phyloP scores from a whole-genome alignment of 1,139 yeast species.

The Hyphopichia pseudoburtonii region DNA sequence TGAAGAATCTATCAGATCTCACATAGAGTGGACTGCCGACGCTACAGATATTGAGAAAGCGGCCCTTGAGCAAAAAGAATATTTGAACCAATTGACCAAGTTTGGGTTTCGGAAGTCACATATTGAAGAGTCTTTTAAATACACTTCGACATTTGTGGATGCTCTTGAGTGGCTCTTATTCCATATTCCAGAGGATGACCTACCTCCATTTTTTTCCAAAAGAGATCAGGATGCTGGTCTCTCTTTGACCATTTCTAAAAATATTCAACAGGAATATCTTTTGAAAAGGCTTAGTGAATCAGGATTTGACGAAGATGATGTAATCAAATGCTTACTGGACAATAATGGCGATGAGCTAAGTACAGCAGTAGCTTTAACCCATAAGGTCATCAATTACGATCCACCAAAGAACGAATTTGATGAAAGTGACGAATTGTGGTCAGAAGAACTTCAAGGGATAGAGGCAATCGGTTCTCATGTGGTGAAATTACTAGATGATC shows the following conservation, averaged over 20 bases:
- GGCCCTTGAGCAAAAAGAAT: constrained; percentile 13
- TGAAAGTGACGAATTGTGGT: constrained; percentile 54
- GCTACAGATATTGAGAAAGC: constrained; percentile 10
- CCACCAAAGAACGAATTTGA: constrained; percentile 9
- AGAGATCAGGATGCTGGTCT: constrained; percentile 48
- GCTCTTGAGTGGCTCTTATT: constrained; percentile 81
- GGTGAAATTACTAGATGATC: constrained; percentile 18
- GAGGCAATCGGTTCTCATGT: constrained; percentile 47
- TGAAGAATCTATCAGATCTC: constrained; percentile 53
- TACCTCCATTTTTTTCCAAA: constrained; percentile 60
- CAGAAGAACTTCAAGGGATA: constrained; percentile 74
- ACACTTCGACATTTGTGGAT: constrained; percentile 52
- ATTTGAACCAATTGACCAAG: constrained; percentile 23
- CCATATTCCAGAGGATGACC: constrained; percentile 91
- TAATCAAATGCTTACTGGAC: constrained; percentile 46
- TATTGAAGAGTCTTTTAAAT: constrained; percentile 67
- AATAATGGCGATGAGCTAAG: constrained; percentile 46
- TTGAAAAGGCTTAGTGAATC: constrained; percentile 59
- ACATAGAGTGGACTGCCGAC: constrained; percentile 52
- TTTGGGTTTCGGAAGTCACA: constrained; percentile 75
- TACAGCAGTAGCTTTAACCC: constrained; percentile 55
- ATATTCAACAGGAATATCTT: constrained; percentile 36
- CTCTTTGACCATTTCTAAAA: constrained; percentile 47
- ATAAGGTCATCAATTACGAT: constrained; percentile 29
- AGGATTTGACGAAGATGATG: constrained; percentile 71